These are phyloP conservation scores for Biscogniauxia mediterranea DNA, from an alignment of 2,329 filamentous ascomycete species.

Conservation along the genomic window DNA sequence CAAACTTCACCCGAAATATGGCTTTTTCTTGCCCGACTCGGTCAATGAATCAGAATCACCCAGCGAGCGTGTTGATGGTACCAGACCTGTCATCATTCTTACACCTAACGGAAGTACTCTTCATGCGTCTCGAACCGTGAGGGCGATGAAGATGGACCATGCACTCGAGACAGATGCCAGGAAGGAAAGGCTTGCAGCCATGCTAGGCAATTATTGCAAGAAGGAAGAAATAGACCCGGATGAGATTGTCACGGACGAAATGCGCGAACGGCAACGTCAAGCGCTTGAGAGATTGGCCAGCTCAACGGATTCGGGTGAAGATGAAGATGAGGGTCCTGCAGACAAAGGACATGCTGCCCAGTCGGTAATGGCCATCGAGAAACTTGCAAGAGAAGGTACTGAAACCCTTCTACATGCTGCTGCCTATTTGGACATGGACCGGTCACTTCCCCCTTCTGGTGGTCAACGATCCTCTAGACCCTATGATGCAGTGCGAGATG, in stretches of 20 bases:
- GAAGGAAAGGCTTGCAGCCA: slow-evolving; percentile 19
- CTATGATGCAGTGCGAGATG: slow-evolving; percentile 45
- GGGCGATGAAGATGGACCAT: slow-evolving; percentile 30
- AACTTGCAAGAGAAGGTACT: slow-evolving; percentile 8
- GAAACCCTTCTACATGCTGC: slow-evolving; percentile 25
- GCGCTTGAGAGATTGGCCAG: slow-evolving; percentile 18
- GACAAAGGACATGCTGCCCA: slow-evolving; percentile 3
- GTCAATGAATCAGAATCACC: slow-evolving; percentile 44
- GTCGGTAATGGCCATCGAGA: slow-evolving; percentile 7
- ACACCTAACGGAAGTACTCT: slow-evolving; percentile 46
- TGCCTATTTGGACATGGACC: slow-evolving; percentile 19
- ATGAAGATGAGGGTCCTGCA: slow-evolving; percentile 7
- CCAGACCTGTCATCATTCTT: slow-evolving; percentile 49
- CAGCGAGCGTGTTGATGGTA: slow-evolving; percentile 41
- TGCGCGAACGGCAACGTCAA: slow-evolving; percentile 28
- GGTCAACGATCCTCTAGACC: slow-evolving; percentile 34
- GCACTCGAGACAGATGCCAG: slow-evolving; percentile 23
- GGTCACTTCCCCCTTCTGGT: slow-evolving; percentile 10
- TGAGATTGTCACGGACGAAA: slow-evolving; percentile 31
- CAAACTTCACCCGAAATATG: slow-evolving; percentile 51
- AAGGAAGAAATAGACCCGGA: slow-evolving; percentile 24
- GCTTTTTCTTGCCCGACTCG: slow-evolving; percentile 50
- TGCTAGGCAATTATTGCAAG: slow-evolving; percentile 24
- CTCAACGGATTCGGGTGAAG: slow-evolving; percentile 12
- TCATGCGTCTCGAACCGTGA: slow-evolving; percentile 46